Evolutionary conservation across 805 yeast genomes (phyloP).

Genomic region (Kluyveromyces lactis): DNA sequence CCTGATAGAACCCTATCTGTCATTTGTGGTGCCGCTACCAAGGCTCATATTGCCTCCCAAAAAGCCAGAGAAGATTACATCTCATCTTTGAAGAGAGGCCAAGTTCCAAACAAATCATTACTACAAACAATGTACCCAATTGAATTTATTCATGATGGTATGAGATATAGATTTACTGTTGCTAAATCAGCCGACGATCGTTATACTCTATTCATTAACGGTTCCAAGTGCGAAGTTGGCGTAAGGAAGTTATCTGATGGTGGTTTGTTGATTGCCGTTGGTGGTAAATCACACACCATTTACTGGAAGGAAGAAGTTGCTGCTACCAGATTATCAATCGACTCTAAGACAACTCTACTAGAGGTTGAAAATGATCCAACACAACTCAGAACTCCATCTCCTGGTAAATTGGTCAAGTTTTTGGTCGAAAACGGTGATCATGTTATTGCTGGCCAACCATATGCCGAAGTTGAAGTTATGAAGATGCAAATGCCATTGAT

Average conservation of each 20-base stretch:
- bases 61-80: slow-evolving; percentile 62
- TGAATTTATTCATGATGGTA: slow-evolving; percentile 93
- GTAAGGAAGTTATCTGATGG: slow-evolving; percentile 91
- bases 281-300: slow-evolving; percentile 88
- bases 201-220: slow-evolving; percentile 87
- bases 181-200: slow-evolving; percentile 83
- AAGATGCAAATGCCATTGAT: slow-evolving; percentile 98
- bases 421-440: slow-evolving; percentile 95
- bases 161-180: slow-evolving; percentile 88
- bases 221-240: slow-evolving; percentile 81
- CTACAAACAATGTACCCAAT: slow-evolving; percentile 85
- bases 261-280: slow-evolving; percentile 79
- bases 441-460: slow-evolving; percentile 82
- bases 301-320: slow-evolving; percentile 98
- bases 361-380: slow-evolving; percentile 98
- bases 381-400: slow-evolving; percentile 96
- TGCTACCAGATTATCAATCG: slow-evolving; percentile 91
- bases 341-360: slow-evolving; percentile 86
- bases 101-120: slow-evolving; percentile 75
- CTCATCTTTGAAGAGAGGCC: slow-evolving; percentile 85
- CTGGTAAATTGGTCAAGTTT: slow-evolving; percentile 92
- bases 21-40: slow-evolving; percentile 96
- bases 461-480: slow-evolving; percentile 99
- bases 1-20: slow-evolving; percentile 90
- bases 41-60: slow-evolving; percentile 75